Conservation (phyloP, 345 rosid genomes). For the Cardamine occulta region DNA sequence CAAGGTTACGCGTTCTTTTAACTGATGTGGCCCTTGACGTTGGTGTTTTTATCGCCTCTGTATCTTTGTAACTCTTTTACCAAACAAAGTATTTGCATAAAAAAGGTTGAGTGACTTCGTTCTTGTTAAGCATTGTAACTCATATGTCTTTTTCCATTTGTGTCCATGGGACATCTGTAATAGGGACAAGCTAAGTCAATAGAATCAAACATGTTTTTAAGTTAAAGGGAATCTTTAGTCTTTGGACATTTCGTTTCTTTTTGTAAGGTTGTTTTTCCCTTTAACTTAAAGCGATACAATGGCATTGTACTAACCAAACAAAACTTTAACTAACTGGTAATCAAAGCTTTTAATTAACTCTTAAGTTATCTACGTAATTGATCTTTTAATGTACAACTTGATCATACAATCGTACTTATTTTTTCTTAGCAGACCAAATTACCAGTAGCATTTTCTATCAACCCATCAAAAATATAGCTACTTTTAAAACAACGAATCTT, state of each 20-base stretch:
- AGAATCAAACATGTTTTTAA: constrained; percentile 20
- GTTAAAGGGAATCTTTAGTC: background rate
- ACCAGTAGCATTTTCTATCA: too few species aligned
- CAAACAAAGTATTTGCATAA: constrained; percentile 17
- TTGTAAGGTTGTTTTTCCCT: background rate
- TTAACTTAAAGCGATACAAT: background rate
- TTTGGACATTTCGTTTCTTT: background rate
- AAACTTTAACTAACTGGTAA: too few species aligned
- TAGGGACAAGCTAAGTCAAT: constrained; percentile 14
- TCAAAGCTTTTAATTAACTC: too few species aligned
- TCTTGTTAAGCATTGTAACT: background rate
- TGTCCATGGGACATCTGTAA: constrained; percentile 20
- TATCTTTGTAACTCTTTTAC: constrained; percentile 20
- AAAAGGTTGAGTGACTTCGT: background rate
- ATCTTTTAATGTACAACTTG: too few species aligned
- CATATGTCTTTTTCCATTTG: background rate
- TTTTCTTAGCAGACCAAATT: too few species aligned
- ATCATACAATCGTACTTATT: too few species aligned
- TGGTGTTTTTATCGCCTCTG: background rate
- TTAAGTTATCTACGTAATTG: too few species aligned
- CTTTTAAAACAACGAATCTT: too few species aligned
- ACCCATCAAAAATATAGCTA: too few species aligned
- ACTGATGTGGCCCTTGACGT: constrained; percentile 24
- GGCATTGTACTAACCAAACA: too few species aligned
- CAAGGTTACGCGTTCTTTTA: constrained; percentile 32